Evolutionary conservation across 257 asterid species (phyloP), one percentile per base, ranked within the genome.

Genomic region (Fraxinus excelsior): DNA sequence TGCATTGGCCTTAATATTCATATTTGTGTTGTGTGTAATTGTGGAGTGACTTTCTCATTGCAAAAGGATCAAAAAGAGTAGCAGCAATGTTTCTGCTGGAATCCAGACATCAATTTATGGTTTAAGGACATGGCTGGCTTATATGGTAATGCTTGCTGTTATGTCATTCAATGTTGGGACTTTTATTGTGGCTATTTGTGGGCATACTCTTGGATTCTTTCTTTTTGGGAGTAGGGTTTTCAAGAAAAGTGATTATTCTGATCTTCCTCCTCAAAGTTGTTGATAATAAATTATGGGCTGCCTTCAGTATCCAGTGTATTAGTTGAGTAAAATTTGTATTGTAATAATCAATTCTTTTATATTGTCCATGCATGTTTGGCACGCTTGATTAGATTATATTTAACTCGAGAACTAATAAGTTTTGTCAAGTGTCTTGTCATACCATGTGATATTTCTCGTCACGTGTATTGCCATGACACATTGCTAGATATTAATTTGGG

Each of bases 141-240:
- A 89, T 16, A 68, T 92, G 28, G 87, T 88, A 35, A 92, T 92
- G 96, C 73, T 92, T 79, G 93, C 96, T 0, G 88, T 92, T 9
- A 92, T 92, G 96, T 90, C 94, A 14, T 92, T 90, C 76, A 92
- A 90, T 53, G 88, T 40, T 13, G 97, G 94, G 0, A 91, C 84
- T 8, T 84, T 92, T 34, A 76, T 89, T 58, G 94, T 81, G 2
- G 96, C 92, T 2, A 44, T 92, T 16, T 85, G 72, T 0, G 97
- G n/a, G n/a, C n/a, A n/a, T n/a, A n/a, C n/a, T n/a, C n/a, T n/a
- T n/a, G n/a, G 96, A 16, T 89, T 84, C 73, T 83, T 90, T 29
- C 13, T 90, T 13, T 92, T 92, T 69, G 90, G 91, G 2, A 84
- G 88, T 66, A 69, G 90, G 80, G 77, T 67, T 77, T 90, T 85